These are phyloP conservation scores for Yamadazyma akitaensis DNA, from an alignment of 805 yeast genomes.

Conservation along the genomic window DNA sequence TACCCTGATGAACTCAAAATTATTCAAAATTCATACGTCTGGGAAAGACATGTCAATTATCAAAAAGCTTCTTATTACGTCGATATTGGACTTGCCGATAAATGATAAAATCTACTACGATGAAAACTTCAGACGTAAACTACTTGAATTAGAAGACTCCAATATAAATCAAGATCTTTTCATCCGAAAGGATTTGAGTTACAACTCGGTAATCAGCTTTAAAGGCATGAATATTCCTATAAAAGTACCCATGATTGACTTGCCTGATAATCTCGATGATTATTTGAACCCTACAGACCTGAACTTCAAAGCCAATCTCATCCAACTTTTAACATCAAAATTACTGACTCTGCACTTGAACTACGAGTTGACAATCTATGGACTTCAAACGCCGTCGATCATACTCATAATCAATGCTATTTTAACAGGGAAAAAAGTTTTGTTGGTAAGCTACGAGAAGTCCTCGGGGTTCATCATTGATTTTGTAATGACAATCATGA, in stretches of 20 bases:
- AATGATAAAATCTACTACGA: slow-evolving; percentile 40
- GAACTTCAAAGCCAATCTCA: slow-evolving; percentile 37
- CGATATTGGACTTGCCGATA: slow-evolving; percentile 41
- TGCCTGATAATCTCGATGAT: slow-evolving; percentile 44
- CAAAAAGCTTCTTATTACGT: slow-evolving; percentile 38
- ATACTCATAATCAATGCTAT: slow-evolving; percentile 34
- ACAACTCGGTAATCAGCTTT: slow-evolving; percentile 37
- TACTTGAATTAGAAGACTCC: slow-evolving; percentile 25
- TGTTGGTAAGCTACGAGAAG: slow-evolving; percentile 40
- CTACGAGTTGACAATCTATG: slow-evolving; percentile 51
- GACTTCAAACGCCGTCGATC: slow-evolving; percentile 49
- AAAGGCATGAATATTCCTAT: slow-evolving; percentile 43
- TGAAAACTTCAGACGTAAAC: slow-evolving; percentile 33
- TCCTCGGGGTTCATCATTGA: slow-evolving; percentile 40
- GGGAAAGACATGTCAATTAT: slow-evolving; percentile 24
- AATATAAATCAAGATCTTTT: slow-evolving; percentile 32
- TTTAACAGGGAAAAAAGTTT: slow-evolving; percentile 37
- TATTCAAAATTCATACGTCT: slow-evolving; percentile 17
- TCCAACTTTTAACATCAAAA: slow-evolving; percentile 31
- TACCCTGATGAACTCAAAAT: slow-evolving; percentile 30
- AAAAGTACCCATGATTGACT: slow-evolving; percentile 37
- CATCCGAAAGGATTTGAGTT: slow-evolving; percentile 42
- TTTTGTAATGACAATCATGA: slow-evolving; percentile 35
- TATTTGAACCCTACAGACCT: slow-evolving; percentile 44
- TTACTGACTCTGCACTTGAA: slow-evolving; percentile 34